phyloP scores from a whole-genome alignment of 1,139 yeast genomes.

The Candida sp. region DNA sequence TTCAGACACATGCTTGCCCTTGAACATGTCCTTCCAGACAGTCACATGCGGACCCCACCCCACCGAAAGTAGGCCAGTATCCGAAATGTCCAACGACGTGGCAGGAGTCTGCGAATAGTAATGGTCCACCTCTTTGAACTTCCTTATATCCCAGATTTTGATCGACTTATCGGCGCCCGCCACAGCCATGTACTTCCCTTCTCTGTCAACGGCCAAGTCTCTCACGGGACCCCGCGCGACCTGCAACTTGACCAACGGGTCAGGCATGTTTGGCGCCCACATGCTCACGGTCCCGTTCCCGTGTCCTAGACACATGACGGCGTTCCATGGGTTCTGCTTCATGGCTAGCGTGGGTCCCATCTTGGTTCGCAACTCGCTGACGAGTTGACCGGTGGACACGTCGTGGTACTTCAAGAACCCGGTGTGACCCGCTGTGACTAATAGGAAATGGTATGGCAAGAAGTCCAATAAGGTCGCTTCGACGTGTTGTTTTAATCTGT shows the following conservation, averaged over 20 bases:
- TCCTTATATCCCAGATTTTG: constrained; percentile 95
- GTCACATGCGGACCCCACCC: constrained; percentile 97
- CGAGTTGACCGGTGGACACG: constrained; percentile 89
- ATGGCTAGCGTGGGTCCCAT: constrained; percentile 89
- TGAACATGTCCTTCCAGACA: constrained; percentile 78
- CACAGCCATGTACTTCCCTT: constrained; percentile 94
- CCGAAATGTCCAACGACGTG: constrained; percentile 78
- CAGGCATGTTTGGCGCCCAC: constrained; percentile 92
- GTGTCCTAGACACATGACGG: constrained; percentile 93
- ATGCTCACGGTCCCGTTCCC: constrained; percentile 90
- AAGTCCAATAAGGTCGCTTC: constrained; percentile 87
- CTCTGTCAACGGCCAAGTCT: constrained; percentile 86
- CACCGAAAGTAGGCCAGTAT: constrained; percentile 83
- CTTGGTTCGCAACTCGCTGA: constrained; percentile 84
- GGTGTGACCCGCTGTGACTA: constrained; percentile 87
- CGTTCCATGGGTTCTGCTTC: constrained; percentile 96
- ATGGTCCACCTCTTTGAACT: constrained; percentile 74
- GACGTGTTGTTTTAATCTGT: constrained; percentile 87
- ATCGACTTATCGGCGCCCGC: constrained; percentile 87
- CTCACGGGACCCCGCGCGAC: constrained; percentile 88
- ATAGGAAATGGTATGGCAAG: constrained; percentile 88
- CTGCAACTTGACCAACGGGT: constrained; percentile 85
- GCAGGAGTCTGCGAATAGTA: constrained; percentile 90
- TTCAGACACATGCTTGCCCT: constrained; percentile 55
- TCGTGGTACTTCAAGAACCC: constrained; percentile 94